Evolutionary conservation across 176 grass and related monocot species (phyloP), one percentile per base, ranked within the genome.

Genomic region (Thalia dealbata): DNA sequence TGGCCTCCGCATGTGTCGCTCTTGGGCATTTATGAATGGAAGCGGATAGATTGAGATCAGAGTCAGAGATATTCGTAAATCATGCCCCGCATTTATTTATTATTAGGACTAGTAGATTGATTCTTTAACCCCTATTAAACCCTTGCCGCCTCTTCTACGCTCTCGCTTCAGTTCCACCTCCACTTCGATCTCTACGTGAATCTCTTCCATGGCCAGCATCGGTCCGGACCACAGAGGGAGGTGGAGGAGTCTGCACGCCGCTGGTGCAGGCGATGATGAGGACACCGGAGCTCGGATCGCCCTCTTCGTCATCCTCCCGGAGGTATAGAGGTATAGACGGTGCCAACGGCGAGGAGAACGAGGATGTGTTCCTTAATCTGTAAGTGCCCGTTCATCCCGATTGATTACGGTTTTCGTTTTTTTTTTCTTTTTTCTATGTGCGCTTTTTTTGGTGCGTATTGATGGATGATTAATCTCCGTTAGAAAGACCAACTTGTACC

Each of bases 231-330:
- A 50, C 10, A 75, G 72, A 28, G n/a, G n/a, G 82, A 51, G 23
- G 81, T 87, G 55, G 83, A 30, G 38, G 27, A 75, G 74, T 1
- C 70, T 3, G 21, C n/a, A n/a, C n/a, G n/a, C 50, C 42, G 67
- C 80, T 14, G 75, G 68, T 18, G 75, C 68, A 9, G 84, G 82
- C 23, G 91, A 95, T 63, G 91, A 85, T 18, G 87, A 90, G 71
- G 91, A 90, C 64, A 90, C 87, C 50, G 87, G 87, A 8, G 84
- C 91, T 46, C 81, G 83, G 61, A 82, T 96, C 18, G 87, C 85
- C 22, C 85, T 84, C 38, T 85, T 91, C 78, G 85, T 91, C 74
- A 46, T 70, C 50, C 87, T 96, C 29, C 69, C 86, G 82, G 91
- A 88, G 82, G 74, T 88, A n/a, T n/a, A n/a, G n/a, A n/a, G n/a